Conservation (phyloP, 2,329 filamentous ascomycete species). For the Aschersonia sp. region DNA sequence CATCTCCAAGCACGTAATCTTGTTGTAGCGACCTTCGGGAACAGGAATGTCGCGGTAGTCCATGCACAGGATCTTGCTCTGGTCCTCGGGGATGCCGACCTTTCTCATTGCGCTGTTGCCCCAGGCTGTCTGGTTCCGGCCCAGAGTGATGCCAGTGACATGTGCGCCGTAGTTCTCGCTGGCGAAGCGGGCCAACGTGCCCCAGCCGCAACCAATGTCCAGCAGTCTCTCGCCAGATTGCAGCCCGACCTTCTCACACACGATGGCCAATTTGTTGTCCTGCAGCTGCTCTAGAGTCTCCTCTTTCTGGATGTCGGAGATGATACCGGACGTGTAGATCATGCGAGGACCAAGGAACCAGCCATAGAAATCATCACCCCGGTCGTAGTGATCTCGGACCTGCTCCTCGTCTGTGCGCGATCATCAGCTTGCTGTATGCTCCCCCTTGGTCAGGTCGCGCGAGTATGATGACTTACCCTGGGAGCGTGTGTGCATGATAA, state of each 20-base stretch:
- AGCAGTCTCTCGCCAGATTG: slow-evolving; percentile 70
- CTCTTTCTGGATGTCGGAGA: slow-evolving; percentile 74
- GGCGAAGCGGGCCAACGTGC: slow-evolving; percentile 86
- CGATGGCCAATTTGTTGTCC: slow-evolving; percentile 90
- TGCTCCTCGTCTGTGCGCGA: slow-evolving; percentile 61
- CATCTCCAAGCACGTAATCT: slow-evolving; percentile 97
- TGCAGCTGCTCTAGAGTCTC: slow-evolving; percentile 90
- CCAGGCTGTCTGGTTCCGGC: slow-evolving; percentile 92
- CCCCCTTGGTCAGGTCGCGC: not conserved
- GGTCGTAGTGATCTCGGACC: slow-evolving; percentile 94
- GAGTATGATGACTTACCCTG: slow-evolving; percentile 32
- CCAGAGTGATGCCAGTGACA: slow-evolving; percentile 82
- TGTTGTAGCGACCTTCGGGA: slow-evolving; percentile 58
- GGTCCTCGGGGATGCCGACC: slow-evolving; percentile 67
- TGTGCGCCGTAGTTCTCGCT: slow-evolving; percentile 80
- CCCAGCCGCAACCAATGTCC: slow-evolving; percentile 97
- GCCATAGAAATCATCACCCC: slow-evolving; percentile 94
- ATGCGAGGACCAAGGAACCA: slow-evolving; percentile 98
- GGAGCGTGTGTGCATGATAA: slow-evolving; percentile 83
- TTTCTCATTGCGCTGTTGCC: slow-evolving; percentile 81
- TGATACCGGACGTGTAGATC: slow-evolving; percentile 95
- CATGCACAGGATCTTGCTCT: slow-evolving; percentile 87
- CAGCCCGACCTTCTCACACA: slow-evolving; percentile 89
- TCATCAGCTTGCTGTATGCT: too few relatives aligned
- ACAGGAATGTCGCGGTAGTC: slow-evolving; percentile 92